phyloP scores from a whole-genome alignment of 345 rosid genomes.

The Eucalyptus viminalis region DNA sequence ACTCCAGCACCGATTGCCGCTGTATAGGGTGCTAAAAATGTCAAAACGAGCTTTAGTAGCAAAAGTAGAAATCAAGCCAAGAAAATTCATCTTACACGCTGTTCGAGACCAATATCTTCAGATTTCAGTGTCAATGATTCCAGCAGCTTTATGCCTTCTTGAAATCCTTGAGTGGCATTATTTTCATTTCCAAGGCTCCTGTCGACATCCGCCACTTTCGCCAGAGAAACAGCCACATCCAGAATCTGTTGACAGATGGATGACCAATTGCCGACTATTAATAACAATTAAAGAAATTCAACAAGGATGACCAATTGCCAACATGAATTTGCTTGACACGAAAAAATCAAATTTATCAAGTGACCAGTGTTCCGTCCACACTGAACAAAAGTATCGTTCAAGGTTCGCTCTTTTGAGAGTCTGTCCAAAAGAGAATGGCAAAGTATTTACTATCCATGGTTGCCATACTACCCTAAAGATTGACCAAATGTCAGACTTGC shows the following conservation, averaged over 20 bases:
- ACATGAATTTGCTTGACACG: not conserved
- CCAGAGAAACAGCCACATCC: conserved; percentile 66
- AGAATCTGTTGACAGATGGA: not conserved
- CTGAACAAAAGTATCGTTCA: not conserved
- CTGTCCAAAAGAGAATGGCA: not conserved
- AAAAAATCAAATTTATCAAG: not conserved
- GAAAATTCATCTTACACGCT: conserved; percentile 38
- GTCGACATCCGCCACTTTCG: conserved; percentile 93
- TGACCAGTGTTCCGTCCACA: not conserved
- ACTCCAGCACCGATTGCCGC: conserved; percentile 71
- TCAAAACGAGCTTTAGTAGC: not conserved
- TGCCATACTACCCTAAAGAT: not conserved
- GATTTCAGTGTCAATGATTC: conserved; percentile 59
- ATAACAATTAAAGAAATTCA: not conserved
- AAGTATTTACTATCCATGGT: not conserved
- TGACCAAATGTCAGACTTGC: not conserved
- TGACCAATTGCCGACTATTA: not conserved
- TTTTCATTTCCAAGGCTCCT: conserved; percentile 55
- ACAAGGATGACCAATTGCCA: not conserved
- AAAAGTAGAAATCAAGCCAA: not conserved
- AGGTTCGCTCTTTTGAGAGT: not conserved
- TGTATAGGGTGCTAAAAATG: conserved; percentile 15
- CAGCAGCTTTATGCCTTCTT: conserved; percentile 70
- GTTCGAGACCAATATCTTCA: conserved; percentile 59
- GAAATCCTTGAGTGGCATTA: conserved; percentile 56